A percentile compares a stretch with the other conserved stretches of the same genome.
These are phyloP conservation scores for Metschnikowia kofuensis DNA, from an alignment of 805 yeast genomes.

Conservation along the genomic window DNA sequence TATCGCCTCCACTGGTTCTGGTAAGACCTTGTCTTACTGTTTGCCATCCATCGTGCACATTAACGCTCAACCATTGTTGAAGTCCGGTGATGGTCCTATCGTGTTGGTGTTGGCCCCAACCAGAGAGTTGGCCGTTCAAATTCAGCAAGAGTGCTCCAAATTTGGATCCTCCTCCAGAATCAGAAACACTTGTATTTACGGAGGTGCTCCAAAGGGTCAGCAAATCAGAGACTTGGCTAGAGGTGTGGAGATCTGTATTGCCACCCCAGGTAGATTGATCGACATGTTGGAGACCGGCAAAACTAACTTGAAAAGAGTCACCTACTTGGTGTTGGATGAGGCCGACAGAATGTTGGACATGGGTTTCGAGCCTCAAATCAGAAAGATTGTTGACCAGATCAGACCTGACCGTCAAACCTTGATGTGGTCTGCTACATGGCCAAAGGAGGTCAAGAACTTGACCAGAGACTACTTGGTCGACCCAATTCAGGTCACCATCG, in stretches of 20 bases:
- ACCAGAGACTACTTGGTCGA: constrained; percentile 89
- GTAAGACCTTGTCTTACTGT: constrained; percentile 96
- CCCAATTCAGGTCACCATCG: constrained; percentile 94
- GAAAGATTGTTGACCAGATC: constrained; percentile 96
- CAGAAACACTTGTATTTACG: constrained; percentile 96
- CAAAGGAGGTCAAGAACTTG: constrained; percentile 92
- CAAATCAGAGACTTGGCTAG: constrained; percentile 94
- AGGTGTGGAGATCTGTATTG: constrained; percentile 95
- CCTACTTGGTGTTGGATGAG: constrained; percentile 96
- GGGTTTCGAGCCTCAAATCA: constrained; percentile 99
- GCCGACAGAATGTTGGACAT: constrained; percentile 99
- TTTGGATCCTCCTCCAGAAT: constrained; percentile 90
- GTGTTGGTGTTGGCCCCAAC: constrained; percentile 96
- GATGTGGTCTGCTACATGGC: constrained; percentile 99
- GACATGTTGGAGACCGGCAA: constrained; percentile 95
- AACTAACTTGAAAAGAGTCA: constrained; percentile 93
- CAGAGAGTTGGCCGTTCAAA: constrained; percentile 97
- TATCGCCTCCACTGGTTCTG: constrained; percentile 98
- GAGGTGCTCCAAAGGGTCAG: constrained; percentile 99
- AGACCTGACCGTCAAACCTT: constrained; percentile 99
- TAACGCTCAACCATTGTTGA: constrained; percentile 93
- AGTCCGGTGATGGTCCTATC: constrained; percentile 96
- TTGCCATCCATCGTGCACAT: constrained; percentile 96
- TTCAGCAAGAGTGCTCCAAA: constrained; percentile 92
- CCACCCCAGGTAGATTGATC: constrained; percentile 98